A percentile compares a stretch with the other conserved stretches of the same genome.
These are phyloP conservation scores for Pochonia chlamydosporia DNA, from an alignment of 2,329 filamentous ascomycete genomes.

Conservation along the genomic window DNA sequence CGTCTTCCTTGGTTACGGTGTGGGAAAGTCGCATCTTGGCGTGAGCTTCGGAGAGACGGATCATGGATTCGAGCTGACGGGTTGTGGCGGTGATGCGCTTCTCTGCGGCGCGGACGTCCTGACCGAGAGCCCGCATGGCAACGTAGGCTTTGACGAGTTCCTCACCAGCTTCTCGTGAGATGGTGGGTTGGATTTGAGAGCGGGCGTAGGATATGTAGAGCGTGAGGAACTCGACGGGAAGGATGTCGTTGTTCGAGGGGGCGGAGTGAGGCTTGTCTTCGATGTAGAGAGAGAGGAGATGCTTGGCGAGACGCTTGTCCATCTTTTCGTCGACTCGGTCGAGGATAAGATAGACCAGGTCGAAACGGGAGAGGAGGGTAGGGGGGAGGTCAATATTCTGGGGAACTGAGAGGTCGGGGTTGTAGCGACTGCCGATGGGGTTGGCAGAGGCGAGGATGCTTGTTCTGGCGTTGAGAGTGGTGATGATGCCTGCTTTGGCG, in stretches of 20 bases:
- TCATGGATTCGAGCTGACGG: conserved; percentile 96
- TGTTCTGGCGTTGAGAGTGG: conserved; percentile 90
- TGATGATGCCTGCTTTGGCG: conserved; percentile 90
- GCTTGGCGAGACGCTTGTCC: conserved; percentile 83
- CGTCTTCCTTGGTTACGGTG: conserved; percentile 74
- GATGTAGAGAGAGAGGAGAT: conserved; percentile 92
- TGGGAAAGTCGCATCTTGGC: conserved; percentile 89
- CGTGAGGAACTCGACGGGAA: conserved; percentile 92
- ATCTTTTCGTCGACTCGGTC: conserved; percentile 87
- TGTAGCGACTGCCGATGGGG: conserved; percentile 96
- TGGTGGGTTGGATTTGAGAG: conserved; percentile 72
- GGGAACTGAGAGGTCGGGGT: conserved; percentile 88
- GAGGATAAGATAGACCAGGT: conserved; percentile 92
- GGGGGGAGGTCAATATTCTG: conserved; percentile 98
- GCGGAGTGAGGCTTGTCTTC: conserved; percentile 91
- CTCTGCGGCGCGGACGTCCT: conserved; percentile 79
- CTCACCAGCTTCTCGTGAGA: conserved; percentile 73
- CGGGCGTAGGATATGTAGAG: conserved; percentile 96
- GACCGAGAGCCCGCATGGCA: conserved; percentile 88
- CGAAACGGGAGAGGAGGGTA: conserved; percentile 90
- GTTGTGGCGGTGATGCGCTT: conserved; percentile 98
- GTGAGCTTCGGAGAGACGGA: conserved; percentile 90
- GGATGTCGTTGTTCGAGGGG: conserved; percentile 64
- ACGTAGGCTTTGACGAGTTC: conserved; percentile 86
- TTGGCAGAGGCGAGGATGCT: conserved; percentile 96